phyloP scores from a whole-genome alignment of 805 yeast genomes.

The Grigorovia yakushimaensis region DNA sequence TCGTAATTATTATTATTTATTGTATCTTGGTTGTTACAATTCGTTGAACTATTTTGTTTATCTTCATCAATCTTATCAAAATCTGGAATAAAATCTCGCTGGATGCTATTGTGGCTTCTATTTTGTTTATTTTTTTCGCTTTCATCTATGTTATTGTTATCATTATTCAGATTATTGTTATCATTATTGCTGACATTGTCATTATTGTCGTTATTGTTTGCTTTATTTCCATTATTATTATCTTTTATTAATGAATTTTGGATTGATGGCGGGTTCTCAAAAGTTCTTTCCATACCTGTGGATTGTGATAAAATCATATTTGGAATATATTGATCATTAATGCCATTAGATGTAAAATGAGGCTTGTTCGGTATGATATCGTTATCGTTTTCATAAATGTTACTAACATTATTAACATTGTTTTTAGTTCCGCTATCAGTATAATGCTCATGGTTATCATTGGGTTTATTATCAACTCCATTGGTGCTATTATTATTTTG shows the following conservation, averaged over 20 bases:
- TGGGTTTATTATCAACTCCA: too few species aligned
- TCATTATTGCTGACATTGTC: not conserved
- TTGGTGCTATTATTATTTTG: not conserved
- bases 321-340: slow-evolving; percentile 30
- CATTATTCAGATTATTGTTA: not conserved
- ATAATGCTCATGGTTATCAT: too few species aligned
- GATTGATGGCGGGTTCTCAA: slow-evolving; percentile 28
- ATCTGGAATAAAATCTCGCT: not conserved
- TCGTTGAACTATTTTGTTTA: not conserved
- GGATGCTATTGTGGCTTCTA: not conserved
- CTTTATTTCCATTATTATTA: slow-evolving; percentile 1
- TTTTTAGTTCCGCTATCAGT: not conserved
- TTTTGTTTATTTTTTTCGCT: not conserved
- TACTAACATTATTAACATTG: not conserved
- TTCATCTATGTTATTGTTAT: not conserved
- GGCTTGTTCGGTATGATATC: not conserved
- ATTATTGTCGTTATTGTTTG: not conserved
- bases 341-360: slow-evolving; percentile 6
- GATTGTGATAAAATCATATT: slow-evolving; percentile 42
- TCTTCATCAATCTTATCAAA: not conserved
- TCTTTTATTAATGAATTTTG: slow-evolving; percentile 23
- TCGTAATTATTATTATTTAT: not conserved
- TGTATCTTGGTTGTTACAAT: not conserved
- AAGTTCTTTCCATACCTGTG: slow-evolving; percentile 39
- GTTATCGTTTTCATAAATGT: not conserved